Evolutionary conservation across 1,284 basidiomycete species (phyloP), one percentile per base, ranked within the genome.

Genomic region (Apiotrichum laibachii): DNA sequence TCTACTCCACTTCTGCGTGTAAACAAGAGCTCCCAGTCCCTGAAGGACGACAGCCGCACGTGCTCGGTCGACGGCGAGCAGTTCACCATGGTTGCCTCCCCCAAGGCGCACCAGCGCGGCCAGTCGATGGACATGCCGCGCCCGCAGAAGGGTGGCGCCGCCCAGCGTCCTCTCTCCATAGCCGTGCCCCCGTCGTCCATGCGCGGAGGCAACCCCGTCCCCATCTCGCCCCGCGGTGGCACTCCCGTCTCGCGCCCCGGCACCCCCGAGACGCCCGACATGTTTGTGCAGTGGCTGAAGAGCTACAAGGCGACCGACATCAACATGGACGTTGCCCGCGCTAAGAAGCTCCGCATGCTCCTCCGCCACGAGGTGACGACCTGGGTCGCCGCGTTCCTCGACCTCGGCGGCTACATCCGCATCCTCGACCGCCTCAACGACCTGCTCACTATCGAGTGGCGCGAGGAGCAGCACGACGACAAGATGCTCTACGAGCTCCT

Each of bases 381-480:
- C 13, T 99, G 96, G 95, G 87, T 96, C n/a, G 83, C 88, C 62
- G 85, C 88, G n/a, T 99, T 98, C 72, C 72, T 97, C 45, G 83
- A 83, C 51, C 76, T 84, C 12, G 91, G 92, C 8, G 95, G 96
- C 1, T 99, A 98, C 70, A 82, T 84, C 6, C 87, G 88, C 0
- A 80, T 99, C 42, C 77, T 97, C 26, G 87, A 86, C 1, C 83
- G 92, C 49, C 79, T 99, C n/a, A 89, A 92, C 62, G 95, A 99
- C 75, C 82, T 99, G 12, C 81, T 99, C 0, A 88, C 92, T 64
- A 85, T 98, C 51, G 95, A 99, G 79, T 99, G 95, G 95, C 86
- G 93, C 63, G 95, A 98, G 76, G 95, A 99, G 74, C 94, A 97
- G 73, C 94, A 96, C 68, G 95, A 97, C 71, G 96, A 99, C 73